Evolutionary conservation across 2,329 filamentous ascomycete genomes (phyloP), one percentile per base, ranked within the genome.

Genomic region (Rutstroemia sp.): DNA sequence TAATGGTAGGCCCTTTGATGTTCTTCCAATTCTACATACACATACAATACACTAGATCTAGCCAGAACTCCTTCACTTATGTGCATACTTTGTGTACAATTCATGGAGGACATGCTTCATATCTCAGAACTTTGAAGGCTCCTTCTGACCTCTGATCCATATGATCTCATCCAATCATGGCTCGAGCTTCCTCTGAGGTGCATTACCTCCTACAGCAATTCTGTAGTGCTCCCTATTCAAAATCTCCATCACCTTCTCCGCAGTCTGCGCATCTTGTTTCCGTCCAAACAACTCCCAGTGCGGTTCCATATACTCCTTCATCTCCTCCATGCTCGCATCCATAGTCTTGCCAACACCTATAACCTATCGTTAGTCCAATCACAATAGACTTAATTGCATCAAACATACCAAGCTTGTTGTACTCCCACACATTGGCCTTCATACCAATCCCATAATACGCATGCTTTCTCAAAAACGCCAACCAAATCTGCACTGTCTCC

Each of bases 341-440:
- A 83, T 76, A 42, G 72, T 68, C 67, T 78, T 76, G 27, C 73
- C 76, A 44, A 78, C 75, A 59, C 72, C 80, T 83, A 61, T 9
- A 4, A 50, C 19, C 38, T 16, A 16, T 10, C 30, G 41, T 58
- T 25, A 61, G 46, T 21, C 21, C 27, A 17, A 25, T 17, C 34
- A 23, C 16, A 48, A 27, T 30, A 25, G 44, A 41, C n/a, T 12
- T 3, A 2, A 48, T 44, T 14, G 19, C 53, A 42, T 52, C 37
- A 45, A 62, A 61, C 72, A 61, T 79, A 87, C 87, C 86, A 58
- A 92, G 70, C 57, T 81, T 80, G 67, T 87, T 84, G 72, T 89
- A 92, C 69, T 96, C 89, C 84, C 88, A 99, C 50, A 97, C 81
- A 70, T 99, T 96, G 53, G 94, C 94, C 79, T 99, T 99, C 91